Evolutionary conservation across 1,139 yeast genomes (phyloP), one percentile per base, ranked within the genome.

Genomic region (Arxiozyma bovina): DNA sequence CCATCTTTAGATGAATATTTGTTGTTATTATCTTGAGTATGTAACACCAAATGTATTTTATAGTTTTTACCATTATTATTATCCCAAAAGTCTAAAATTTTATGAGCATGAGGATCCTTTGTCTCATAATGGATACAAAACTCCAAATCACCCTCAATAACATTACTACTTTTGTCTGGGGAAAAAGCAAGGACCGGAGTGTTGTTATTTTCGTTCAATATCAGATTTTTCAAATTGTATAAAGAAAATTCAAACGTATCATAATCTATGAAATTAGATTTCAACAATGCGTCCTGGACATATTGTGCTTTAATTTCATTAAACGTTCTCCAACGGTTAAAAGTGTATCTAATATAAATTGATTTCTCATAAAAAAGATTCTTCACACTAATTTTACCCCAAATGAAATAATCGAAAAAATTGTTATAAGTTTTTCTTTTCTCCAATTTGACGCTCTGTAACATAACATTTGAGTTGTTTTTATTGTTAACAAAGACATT

Each of bases 81-180:
- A 52, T 66, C 70, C 71, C 71, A 67, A 53, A 54, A 62, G 51
- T 66, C 69, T 20, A 48, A n/a, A 4, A n/a, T 42, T 23, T 54
- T 50, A 8, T 53, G 50, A 38, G 61, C 52, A 8, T 57, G 52
- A 45, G 59, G 60, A 49, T 60, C 55, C 34, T 63, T 53, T n/a
- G 67, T 61, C 41, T 60, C 57, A 58, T 67, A 67, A 48, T 62
- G 65, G 20, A 67, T 58, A 55, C 71, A 67, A 50, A 67, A 60
- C 56, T 67, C 65, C 25, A 51, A 30, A 51, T 45, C 18, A 21
- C 50, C 50, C 22, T 46, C 50, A 41, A 51, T 46, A 9, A 40
- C n/a, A 44, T 27, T 41, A n/a, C 41, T 40, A 9, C 46, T 20
- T 2, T 46, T 42, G 18, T 25, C 12, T 34, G n/a, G 8, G 40